Evolutionary conservation across 1,284 basidiomycete species (phyloP), one percentile per base, ranked within the genome.

Genomic region (Cutaneotrichosporon mucoides): DNA sequence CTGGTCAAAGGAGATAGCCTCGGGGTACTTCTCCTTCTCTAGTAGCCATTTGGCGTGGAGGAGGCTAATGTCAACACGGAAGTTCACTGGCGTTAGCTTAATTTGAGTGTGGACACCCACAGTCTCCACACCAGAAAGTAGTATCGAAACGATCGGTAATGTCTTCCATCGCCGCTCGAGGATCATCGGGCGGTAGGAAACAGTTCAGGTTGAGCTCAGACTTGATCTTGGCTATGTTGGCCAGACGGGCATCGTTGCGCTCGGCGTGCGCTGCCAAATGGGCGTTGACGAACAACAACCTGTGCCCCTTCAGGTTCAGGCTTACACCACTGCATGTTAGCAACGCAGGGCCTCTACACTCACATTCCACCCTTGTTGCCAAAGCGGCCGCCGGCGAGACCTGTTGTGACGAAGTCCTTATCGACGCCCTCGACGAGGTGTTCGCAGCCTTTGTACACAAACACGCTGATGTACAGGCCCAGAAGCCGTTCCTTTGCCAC

Each of bases 21-120:
- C 74, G 12, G 66, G 59, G 59, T 77, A 79, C 48, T 81, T 75
- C 59, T 82, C 80, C 50, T 79, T 75, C 63, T 80, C 78, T 38
- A 83, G 72, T 38, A 84, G 73, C 81, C 82, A 84, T 61, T 84
- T 82, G 15, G 82, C 82, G 57, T 84, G 82, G 34, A 79, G 60
- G 33, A 73, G 60, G 5, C 79, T 79, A 34, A 83, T 77, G 62
- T 83, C 81, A 41, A 84, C 72, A 6, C 83, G 76, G 68, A 83
- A 81, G 65, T 81, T 82, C 37, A 81, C 70, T 54, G 16, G 6
- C 3, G 36, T 54, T 35, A 54, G 35, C 7, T 24, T 16, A n/a
- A 5, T 10, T 5, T 8, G 5, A 3, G 4, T 3, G n/a, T 13
- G 24, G 24, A 4, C 13, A 37, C 53, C 37, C 44, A 54, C 53